phyloP scores from a whole-genome alignment of 2,329 filamentous ascomycete species.

The Monosporascus sp. region DNA sequence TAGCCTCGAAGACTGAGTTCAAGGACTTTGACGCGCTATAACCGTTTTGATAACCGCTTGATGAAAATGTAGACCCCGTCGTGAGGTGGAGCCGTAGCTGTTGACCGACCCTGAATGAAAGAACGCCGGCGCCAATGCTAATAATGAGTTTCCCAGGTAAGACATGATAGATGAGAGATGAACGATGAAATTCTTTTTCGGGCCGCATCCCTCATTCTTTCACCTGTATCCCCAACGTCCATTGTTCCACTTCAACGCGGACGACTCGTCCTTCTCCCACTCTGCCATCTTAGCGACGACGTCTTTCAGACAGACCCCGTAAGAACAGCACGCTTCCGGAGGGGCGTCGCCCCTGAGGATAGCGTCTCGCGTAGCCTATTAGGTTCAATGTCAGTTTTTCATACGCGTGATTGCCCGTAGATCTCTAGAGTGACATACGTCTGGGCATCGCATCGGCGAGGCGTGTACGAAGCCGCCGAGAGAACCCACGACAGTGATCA shows the following conservation, averaged over 20 bases:
- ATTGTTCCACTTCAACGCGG: not conserved
- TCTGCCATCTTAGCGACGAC: slow-evolving; percentile 41
- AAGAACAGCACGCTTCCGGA: slow-evolving; percentile 48
- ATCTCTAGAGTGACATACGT: slow-evolving; percentile 23
- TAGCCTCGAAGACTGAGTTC: too few species aligned
- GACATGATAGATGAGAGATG: too few species aligned
- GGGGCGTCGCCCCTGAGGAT: slow-evolving; percentile 43
- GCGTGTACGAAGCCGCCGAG: slow-evolving; percentile 22
- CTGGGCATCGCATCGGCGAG: slow-evolving; percentile 33
- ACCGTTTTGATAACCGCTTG: too few species aligned
- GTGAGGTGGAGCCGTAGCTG: too few species aligned
- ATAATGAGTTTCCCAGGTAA: too few species aligned
- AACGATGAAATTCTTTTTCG: too few species aligned
- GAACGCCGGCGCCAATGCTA: too few species aligned
- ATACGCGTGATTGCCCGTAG: not conserved
- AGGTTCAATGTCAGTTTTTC: slow-evolving; percentile 4
- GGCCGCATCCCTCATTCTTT: not conserved
- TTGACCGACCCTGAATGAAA: too few species aligned
- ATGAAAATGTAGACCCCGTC: too few species aligned
- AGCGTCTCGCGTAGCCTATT: slow-evolving; percentile 30
- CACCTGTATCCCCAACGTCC: not conserved
- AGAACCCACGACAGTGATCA: slow-evolving; percentile 17
- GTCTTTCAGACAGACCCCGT: slow-evolving; percentile 45
- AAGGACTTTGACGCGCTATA: too few species aligned
- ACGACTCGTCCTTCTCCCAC: slow-evolving; percentile 1